A percentile compares a stretch with the other conserved stretches of the same genome.
Evolutionary conservation across 129 eudicot genomes (phyloP).

Genomic region (Erigeron canadensis): DNA sequence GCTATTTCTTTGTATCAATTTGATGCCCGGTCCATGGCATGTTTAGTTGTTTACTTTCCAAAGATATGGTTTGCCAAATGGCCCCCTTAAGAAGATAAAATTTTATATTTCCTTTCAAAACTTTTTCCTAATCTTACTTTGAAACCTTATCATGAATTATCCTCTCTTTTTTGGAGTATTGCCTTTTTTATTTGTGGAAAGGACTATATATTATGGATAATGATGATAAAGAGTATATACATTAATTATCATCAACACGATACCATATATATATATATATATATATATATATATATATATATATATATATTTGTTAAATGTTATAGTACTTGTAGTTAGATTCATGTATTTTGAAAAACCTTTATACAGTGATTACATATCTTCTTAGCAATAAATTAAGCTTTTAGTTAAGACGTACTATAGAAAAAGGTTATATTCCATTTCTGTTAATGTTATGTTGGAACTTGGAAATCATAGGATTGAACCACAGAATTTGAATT

Average conservation of each 20-base stretch:
- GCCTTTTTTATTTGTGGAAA: constrained; percentile 5
- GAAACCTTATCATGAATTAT: constrained; percentile 25
- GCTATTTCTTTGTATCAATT: constrained; percentile 24
- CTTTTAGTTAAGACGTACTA: no score
- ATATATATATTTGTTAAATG: no score
- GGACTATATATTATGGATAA: constrained; percentile 13
- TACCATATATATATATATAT: neutral
- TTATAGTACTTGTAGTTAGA: neutral
- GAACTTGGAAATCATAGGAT: neutral
- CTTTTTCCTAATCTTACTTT: constrained; percentile 22
- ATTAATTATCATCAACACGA: no score
- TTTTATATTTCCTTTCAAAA: constrained; percentile 19
- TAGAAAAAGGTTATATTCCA: no score
- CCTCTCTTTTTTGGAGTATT: constrained; percentile 22
- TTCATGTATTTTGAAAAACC: no score
- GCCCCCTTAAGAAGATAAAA: constrained; percentile 33
- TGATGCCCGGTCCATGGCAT: constrained; percentile 18
- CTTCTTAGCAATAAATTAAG: no score
- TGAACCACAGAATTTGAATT: constrained; percentile 16
- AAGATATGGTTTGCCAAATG: constrained; percentile 32
- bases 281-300: no score
- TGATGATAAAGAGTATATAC: neutral
- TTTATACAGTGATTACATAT: no score
- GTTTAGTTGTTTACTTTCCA: constrained; percentile 16
- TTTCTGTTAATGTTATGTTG: no score